Evolutionary conservation across 176 grass and related monocot genomes (phyloP).

Genomic region (Paspalum vaginatum): DNA sequence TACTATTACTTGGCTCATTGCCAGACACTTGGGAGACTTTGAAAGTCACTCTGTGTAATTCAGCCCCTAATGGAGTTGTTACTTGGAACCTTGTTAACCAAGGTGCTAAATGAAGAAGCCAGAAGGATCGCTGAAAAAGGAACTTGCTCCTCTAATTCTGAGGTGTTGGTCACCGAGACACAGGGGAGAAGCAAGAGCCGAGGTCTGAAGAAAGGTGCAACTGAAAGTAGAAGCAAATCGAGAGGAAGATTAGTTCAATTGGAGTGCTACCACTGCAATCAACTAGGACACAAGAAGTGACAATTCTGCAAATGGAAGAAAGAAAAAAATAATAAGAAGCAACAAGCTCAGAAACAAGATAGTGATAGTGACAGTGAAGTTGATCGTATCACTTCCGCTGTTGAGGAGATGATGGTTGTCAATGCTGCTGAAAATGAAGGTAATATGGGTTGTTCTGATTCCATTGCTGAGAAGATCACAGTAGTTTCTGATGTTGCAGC

Average conservation of each 20-base stretch:
- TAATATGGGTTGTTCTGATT: neutral
- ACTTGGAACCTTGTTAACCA: neutral
- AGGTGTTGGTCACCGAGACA: neutral
- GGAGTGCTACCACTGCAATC: neutral
- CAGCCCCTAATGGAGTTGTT: neutral
- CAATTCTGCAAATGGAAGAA: neutral
- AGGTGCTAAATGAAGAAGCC: conserved; percentile 8
- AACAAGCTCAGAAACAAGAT: neutral
- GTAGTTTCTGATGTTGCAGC: neutral
- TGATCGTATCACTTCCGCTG: neutral
- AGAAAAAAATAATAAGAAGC: neutral
- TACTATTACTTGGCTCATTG: conserved; percentile 7
- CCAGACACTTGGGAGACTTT: neutral
- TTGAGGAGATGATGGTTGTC: neutral
- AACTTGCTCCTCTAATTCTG: neutral
- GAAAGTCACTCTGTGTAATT: neutral
- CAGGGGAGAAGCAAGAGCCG: neutral
- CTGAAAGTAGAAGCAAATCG: conserved; percentile 3
- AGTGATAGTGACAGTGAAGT: too few relatives aligned
- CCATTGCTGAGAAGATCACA: neutral
- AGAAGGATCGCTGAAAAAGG: neutral
- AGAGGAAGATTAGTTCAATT: too few relatives aligned
- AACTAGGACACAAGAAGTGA: neutral
- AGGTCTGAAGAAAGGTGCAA: neutral
- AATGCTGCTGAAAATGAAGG: neutral